Evolutionary conservation across 2,329 filamentous ascomycete species (phyloP).

Genomic region (Fusarium nodosum): DNA sequence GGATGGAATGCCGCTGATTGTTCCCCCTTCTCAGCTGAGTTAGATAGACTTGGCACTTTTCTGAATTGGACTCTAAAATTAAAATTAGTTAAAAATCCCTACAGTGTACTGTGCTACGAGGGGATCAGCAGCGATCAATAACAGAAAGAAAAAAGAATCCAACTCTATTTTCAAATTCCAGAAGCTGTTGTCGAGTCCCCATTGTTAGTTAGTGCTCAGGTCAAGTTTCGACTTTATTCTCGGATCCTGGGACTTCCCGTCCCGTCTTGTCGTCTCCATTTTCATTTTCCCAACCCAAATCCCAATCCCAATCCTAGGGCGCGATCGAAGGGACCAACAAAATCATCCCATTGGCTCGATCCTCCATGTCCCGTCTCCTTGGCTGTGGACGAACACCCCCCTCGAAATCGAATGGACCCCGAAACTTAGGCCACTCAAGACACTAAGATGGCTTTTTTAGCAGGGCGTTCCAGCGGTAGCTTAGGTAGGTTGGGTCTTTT

Average conservation of each 20-base stretch:
- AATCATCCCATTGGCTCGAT: slow-evolving; percentile 28
- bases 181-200: slow-evolving; percentile 6
- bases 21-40: slow-evolving; percentile 10
- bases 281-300: not conserved
- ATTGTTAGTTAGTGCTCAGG: not conserved
- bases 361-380: slow-evolving; percentile 43
- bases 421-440: slow-evolving; percentile 23
- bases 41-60: slow-evolving; percentile 1
- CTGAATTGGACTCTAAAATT: slow-evolving; percentile 4
- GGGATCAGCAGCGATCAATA: slow-evolving; percentile 6
- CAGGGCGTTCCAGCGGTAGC: slow-evolving; percentile 25
- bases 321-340: slow-evolving; percentile 25
- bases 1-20: slow-evolving; percentile 5
- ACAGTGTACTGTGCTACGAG: slow-evolving; percentile 5
- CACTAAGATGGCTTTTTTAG: not conserved
- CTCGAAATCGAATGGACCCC: slow-evolving; percentile 23
- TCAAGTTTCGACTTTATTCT: slow-evolving; percentile 18
- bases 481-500: slow-evolving; percentile 34
- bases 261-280: slow-evolving; percentile 19
- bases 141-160: not conserved
- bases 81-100: not conserved
- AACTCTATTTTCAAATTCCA: slow-evolving; percentile 19
- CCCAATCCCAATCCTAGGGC: not conserved
- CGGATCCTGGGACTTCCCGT: slow-evolving; percentile 33
- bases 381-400: slow-evolving; percentile 43